Base-by-base conservation (phyloP, 306 rosid species). In the Albizia julibrissin region DNA sequence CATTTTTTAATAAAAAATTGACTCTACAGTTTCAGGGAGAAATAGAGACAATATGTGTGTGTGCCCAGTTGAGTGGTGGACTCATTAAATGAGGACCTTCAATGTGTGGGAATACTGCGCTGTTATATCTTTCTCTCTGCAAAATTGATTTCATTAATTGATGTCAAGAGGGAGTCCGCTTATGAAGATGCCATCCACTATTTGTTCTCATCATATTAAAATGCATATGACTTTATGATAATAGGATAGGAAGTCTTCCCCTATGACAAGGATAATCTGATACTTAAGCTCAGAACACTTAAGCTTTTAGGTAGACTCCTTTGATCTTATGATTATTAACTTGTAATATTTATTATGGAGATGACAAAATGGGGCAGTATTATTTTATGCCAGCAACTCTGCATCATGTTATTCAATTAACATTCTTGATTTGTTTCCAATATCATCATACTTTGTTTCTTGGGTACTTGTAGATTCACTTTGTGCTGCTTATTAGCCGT, bases 401-500 rank as follows among this genome's bases (percentile, higher is more conserved):
- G 33, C 34, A 59, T 50, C 29, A 50, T 74, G 65, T 8, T 46
- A 47, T 46, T 16, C 11, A 5, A 11, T 16, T 12, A 40, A 62
- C 66, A 2, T 66, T 42, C 27, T 77, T 80, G 47, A 24, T 72
- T 31, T 47, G 58, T 73, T 69, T 69, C 39, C 61, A 13, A 33
- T 78, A 40, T 80, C 34, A 47, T 31, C 76, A 73, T 80, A 31
- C 59, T 79, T 66, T 83, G 59, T 69, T 81, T 37, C 21, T 64
- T 71, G 24, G 73, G 44, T 75, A n/a, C 61, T 26, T 90, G 79
- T 86, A 94, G 98, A 94, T 94, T 77, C 91, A 91, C 31, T 94
- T 92, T 81, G 98, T 94, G 87, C 91, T 94, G 76, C 94, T 94
- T 74, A 90, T 92, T 69, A 94, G 97, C 76, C 93, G 98, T 72